Conservation (phyloP, 2,329 filamentous ascomycete genomes). For the Macrophomina tecta region DNA sequence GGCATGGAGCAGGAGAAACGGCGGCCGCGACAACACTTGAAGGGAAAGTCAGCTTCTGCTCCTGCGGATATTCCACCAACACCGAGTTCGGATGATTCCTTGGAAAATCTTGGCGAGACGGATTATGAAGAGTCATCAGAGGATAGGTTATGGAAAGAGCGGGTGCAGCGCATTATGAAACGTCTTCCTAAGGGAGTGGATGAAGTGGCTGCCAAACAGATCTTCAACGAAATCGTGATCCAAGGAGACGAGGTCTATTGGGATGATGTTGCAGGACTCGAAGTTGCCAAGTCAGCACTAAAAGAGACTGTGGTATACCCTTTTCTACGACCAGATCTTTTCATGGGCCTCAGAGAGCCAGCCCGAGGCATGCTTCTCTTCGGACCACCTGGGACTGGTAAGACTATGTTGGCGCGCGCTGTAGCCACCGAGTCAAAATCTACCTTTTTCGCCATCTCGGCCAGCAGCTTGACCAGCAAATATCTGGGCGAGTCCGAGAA, state of each 20-base stretch:
- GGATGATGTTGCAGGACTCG: conserved; percentile 89
- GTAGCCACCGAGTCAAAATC: conserved; percentile 94
- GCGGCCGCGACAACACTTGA: conserved; percentile 32
- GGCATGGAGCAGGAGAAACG: not conserved
- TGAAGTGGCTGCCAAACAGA: conserved; percentile 81
- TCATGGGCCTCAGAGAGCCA: conserved; percentile 93
- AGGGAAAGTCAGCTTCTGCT: conserved; percentile 39
- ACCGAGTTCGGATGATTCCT: conserved; percentile 37
- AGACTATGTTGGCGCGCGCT: conserved; percentile 95
- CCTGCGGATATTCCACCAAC: conserved; percentile 41
- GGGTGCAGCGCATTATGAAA: conserved; percentile 64
- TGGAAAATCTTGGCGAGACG: conserved; percentile 20
- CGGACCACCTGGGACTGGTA: conserved; percentile 95
- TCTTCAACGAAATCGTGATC: conserved; percentile 94
- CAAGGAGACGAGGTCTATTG: conserved; percentile 94
- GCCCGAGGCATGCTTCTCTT: conserved; percentile 95
- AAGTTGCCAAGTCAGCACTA: conserved; percentile 86
- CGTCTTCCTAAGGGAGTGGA: conserved; percentile 84
- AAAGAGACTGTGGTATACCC: conserved; percentile 98
- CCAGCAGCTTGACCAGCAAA: conserved; percentile 92
- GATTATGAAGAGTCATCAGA: conserved; percentile 34
- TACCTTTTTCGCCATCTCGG: conserved; percentile 96
- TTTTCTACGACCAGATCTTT: conserved; percentile 91
- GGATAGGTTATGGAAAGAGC: conserved; percentile 44
- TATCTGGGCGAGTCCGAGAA: conserved; percentile 97